Base-by-base conservation (phyloP, 768 basidiomycete genomes). In the Boletus fagicola region DNA sequence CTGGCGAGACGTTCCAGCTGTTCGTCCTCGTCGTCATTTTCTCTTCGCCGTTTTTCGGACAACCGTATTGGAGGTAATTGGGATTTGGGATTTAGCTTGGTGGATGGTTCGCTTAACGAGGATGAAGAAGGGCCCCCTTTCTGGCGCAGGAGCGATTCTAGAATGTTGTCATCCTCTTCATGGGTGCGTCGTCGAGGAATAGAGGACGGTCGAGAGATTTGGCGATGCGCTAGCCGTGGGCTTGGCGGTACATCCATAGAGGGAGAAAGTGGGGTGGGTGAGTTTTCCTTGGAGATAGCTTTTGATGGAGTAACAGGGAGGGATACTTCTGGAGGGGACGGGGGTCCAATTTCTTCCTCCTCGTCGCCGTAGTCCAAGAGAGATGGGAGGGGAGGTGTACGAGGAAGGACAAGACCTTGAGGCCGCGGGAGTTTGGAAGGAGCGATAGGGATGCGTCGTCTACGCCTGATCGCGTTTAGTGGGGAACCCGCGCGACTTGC, bases 321-420 rank as follows among this genome's bases (percentile, higher is more conserved):
- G 13, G 56, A 56, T 45, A 43, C 35, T 44, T 51, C 62, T 24
- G 65, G 60, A 33, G 65, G 62, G 36, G 65, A 47, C 1, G 60
- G 43, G 5, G 62, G 63, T 20, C 57, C 61, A 8, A 64, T 54
- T 24, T 74, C 76, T 22, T 75, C 76, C 1, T 83, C 83, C 20
- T 88, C 88, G 45, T 89, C 90, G 22, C 77, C 83, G 67, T 93
- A 92, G 66, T 91, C 91, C 31, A 90, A 80, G 50, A 93, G 76
- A n/a, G 82, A 76, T 24, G 79, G 78, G 12, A 89, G 73, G 24
- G 80, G 74, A 24, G 83, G 84, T 6, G 80, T 76, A 47, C 80
- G 81, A 52, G 83, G 73, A 7, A 74, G 66, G 6, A 72, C 62
- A 57, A 67, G 63, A 47, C 68, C 33, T 75, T 80, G 55, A 74